Evolutionary conservation across 2,329 filamentous ascomycete species (phyloP).

Genomic region (Colletotrichum liriopes): DNA sequence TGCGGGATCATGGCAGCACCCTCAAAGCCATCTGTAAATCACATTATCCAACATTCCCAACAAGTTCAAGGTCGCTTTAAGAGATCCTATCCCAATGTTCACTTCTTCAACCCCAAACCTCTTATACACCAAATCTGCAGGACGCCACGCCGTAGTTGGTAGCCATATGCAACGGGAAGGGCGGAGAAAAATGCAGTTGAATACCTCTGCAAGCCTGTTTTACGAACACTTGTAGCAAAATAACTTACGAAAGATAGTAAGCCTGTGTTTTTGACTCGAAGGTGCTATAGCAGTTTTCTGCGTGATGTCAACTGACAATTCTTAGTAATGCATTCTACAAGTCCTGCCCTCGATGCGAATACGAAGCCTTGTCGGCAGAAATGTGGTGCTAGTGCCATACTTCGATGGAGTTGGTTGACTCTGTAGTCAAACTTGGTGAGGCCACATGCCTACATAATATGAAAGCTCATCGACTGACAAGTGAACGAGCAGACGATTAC

Average conservation of each 20-base stretch:
- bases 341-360: not conserved
- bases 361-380: not conserved
- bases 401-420: not conserved
- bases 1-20: not conserved
- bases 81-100: not conserved
- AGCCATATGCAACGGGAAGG: not conserved
- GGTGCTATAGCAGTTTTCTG: not conserved
- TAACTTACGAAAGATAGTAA: not conserved
- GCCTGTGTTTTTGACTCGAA: not conserved
- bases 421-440: not conserved
- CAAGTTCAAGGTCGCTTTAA: not conserved
- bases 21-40: not conserved
- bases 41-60: not conserved
- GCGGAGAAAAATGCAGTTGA: not conserved
- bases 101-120: not conserved
- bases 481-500: not conserved
- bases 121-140: not conserved
- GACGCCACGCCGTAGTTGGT: not conserved
- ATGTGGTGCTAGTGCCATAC: not conserved
- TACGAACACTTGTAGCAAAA: not conserved
- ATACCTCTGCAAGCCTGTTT: conserved; percentile 6
- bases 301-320: not conserved
- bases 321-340: not conserved
- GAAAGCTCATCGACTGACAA: not conserved
- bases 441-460: not conserved